Base-by-base conservation (phyloP, 75 land plant genomes). In the Azolla pinnata region DNA sequence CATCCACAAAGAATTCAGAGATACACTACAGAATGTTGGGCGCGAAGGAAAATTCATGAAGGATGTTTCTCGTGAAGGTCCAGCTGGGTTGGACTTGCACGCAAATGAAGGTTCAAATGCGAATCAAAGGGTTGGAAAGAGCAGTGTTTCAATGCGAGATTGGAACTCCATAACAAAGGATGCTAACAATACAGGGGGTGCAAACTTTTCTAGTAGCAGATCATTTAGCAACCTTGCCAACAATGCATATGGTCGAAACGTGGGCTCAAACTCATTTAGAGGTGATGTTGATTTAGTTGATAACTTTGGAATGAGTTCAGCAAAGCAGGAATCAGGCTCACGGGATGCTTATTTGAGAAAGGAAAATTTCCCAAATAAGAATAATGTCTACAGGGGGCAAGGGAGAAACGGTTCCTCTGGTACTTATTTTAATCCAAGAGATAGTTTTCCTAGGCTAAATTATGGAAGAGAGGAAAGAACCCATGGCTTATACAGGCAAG, bases 381-480 rank as follows among this genome's bases (percentile, higher is more conserved):
- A 17, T 17, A 18, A 2, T 46, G 21, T 3, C 49, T 18, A 46
- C 4, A 2, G 2, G n/a, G 49, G 49, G 49, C 14, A 46, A 18
- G 44, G 76, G 12, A 82, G 68, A 49, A 16, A 2, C 24, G 48
- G 34, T 59, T 23, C 26, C 19, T 16, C 56, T 48, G 54, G 70
- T 28, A 47, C 53, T 46, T 54, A 55, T 20, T 20, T 25, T 5
- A 33, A 21, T 40, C 20, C 34, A 55, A 68, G 31, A 29, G 12
- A 24, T 2, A 14, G 14, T 26, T 24, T 27, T 25, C 38, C 76
- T 1, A 45, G 72, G 16, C 60, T 82, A 18, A 72, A 70, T 73
- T 81, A 77, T 62, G 75, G 88, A 0, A 78, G 79, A 61, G 96
- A 79, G 1, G 83, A 68, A 59, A 75, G 65, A 9, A n/a, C 52